Base-by-base conservation (phyloP, 768 basidiomycete species). In the Strobilomyces echinocephalus region DNA sequence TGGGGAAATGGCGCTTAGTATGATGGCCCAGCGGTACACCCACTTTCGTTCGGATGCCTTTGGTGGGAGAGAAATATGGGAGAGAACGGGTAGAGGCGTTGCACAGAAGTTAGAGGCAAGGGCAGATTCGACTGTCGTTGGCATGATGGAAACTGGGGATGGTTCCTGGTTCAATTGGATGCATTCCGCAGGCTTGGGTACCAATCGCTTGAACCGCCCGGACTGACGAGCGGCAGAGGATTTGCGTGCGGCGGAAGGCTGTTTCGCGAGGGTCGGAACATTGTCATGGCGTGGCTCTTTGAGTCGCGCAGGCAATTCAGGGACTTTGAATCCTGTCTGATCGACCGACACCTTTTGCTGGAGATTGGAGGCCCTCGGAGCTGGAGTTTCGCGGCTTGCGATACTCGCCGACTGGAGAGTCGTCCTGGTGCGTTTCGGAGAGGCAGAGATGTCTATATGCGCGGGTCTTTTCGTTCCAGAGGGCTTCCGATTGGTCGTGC, bases 41-140 rank as follows among this genome's bases (percentile, higher is more conserved):
- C 70, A 73, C 66, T 79, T 85, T 31, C 86, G 72, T 49, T 87
- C 79, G 1, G 80, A 71, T 10, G 84, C 61, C 20, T 74, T 75
- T 1, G 87, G 85, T 1, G 88, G 86, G 31, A 83, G 56, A 5
- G 75, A 70, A 41, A 88, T 79, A 16, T 70, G 56, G 11, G 62
- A 50, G 12, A 87, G 70, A 4, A 56, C 41, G n/a, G 55, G 55
- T 24, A 46, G 44, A 36, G 60, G 42, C 11, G 14, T 43, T 4
- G 47, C 10, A 26, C 18, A 44, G 34, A 33, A 16, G 43, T 36
- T 21, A 34, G 34, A 41, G 30, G 12, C 50, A 1, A 49, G 41
- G 7, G 45, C 9, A 31, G 45, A 36, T 20, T 41, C 35, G 1
- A 35, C 20, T 8, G 11, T n/a, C 3, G 8, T 41, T 16, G 53